Evolutionary conservation across 2,329 filamentous ascomycete species (phyloP), one percentile per base, ranked within the genome.

Genomic region (Claviceps citrina): DNA sequence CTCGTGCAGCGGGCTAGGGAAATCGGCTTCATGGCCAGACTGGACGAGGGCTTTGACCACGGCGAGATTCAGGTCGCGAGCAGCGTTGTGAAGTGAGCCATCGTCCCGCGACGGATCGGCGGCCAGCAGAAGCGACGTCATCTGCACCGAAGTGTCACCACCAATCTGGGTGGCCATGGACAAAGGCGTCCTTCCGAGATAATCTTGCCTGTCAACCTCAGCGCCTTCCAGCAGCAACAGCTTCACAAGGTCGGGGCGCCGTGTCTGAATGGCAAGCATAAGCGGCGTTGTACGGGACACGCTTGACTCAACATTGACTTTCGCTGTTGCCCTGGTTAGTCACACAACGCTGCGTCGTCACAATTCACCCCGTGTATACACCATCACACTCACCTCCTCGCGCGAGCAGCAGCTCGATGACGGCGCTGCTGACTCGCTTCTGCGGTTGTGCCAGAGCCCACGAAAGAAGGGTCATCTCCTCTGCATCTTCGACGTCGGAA

Each of bases 51-150:
- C 60, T 37, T 65, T 63, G 44, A 78, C 70, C 1, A 68, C 69
- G 10, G 67, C 57, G 0, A 76, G 46, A 46, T 79, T 73, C 16
- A 81, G 61, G 35, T 71, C 66, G 10, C 72, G 63, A 0, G 76
- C 70, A 3, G 76, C 73, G 44, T 79, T 76, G 49, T 82, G 78
- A 3, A 83, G 61, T 1, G 75, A 80, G 0, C 77, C 76, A 43
- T 83, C 78, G 42, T 81, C 74, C 31, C 62, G 65, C 2, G 70
- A 66, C 1, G 73, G 70, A 16, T 72, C 70, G 0, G 71, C 68
- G 0, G 66, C 66, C 5, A 78, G 60, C 1, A 81, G 54, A 38
- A 64, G 66, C 2, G 62, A 59, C 67, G 75, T 68, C 55, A 76
- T 70, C 8, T 63, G 59, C 15, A 67, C 67, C 1, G 68, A 65